phyloP scores from a whole-genome alignment of 495 filamentous ascomycete species.

The Massariosphaeria phaeospora region DNA sequence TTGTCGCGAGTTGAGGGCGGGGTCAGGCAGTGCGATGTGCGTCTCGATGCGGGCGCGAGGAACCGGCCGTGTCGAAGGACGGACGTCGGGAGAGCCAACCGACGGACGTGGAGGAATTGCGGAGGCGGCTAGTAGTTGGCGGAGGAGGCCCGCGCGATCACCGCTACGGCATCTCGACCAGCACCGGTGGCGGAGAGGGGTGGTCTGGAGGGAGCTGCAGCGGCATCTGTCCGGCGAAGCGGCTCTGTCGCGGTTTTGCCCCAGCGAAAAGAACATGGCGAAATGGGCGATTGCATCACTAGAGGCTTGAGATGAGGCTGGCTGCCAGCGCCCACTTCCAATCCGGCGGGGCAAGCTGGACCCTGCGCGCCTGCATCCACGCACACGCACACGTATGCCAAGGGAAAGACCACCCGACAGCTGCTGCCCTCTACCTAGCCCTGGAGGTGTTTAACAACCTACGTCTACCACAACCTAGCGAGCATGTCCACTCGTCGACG shows the following conservation, averaged over 20 bases:
- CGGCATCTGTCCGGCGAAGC: not conserved
- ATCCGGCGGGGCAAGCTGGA: not conserved
- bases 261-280: too few relatives aligned
- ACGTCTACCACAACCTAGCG: too few relatives aligned
- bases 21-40: not conserved
- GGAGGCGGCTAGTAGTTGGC: too few relatives aligned
- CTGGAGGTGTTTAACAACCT: not conserved
- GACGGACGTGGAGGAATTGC: slow-evolving; percentile 11
- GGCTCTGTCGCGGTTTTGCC: not conserved
- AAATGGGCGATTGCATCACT: not conserved
- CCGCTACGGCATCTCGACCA: not conserved
- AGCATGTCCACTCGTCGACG: too few relatives aligned
- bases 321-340: not conserved
- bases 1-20: not conserved
- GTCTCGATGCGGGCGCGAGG: not conserved
- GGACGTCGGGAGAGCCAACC: slow-evolving; percentile 2
- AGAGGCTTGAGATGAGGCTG: too few relatives aligned
- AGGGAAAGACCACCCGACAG: not conserved
- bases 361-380: not conserved
- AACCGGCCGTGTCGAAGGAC: slow-evolving; percentile 2
- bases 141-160: too few relatives aligned
- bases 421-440: not conserved
- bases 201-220: not conserved
- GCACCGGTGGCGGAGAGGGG: not conserved
- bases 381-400: not conserved